Evolutionary conservation across 2,329 filamentous ascomycete species (phyloP).

Genomic region (Cadophora malorum): DNA sequence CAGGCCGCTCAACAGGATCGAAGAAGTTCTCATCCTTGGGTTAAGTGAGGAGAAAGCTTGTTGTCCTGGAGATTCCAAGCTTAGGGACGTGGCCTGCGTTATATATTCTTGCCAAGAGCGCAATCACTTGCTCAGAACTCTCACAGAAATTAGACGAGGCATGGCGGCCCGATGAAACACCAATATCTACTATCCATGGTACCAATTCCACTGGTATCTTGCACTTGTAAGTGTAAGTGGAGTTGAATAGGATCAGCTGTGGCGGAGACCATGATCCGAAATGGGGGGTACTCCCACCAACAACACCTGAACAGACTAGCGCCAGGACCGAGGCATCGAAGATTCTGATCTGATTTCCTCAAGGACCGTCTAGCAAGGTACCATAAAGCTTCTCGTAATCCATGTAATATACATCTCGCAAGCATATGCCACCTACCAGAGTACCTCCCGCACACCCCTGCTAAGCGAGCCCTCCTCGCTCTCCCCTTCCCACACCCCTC

Average conservation of each 20-base stretch:
- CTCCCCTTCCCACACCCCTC: neutral
- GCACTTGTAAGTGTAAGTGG: neutral
- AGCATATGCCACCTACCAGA: conserved; percentile 10
- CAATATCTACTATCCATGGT: neutral
- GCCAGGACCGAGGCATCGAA: neutral
- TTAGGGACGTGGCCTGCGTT: neutral
- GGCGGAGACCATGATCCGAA: conserved; percentile 7
- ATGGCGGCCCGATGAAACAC: neutral
- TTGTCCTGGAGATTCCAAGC: neutral
- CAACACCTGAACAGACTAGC: neutral
- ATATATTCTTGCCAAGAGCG: neutral
- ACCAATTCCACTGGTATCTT: neutral
- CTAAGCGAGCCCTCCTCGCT: neutral
- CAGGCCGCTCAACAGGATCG: neutral
- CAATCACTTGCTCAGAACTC: neutral
- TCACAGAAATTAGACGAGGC: neutral
- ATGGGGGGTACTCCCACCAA: neutral
- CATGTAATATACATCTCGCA: conserved; percentile 1
- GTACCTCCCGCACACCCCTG: neutral
- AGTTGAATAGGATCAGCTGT: neutral
- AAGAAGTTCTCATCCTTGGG: conserved; percentile 19
- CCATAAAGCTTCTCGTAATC: neutral
- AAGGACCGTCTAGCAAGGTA: conserved; percentile 1
- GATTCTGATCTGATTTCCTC: neutral
- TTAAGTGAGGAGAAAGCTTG: conserved; percentile 1